phyloP scores from a whole-genome alignment of 176 grass and related monocot genomes.

The Otatea glauca region DNA sequence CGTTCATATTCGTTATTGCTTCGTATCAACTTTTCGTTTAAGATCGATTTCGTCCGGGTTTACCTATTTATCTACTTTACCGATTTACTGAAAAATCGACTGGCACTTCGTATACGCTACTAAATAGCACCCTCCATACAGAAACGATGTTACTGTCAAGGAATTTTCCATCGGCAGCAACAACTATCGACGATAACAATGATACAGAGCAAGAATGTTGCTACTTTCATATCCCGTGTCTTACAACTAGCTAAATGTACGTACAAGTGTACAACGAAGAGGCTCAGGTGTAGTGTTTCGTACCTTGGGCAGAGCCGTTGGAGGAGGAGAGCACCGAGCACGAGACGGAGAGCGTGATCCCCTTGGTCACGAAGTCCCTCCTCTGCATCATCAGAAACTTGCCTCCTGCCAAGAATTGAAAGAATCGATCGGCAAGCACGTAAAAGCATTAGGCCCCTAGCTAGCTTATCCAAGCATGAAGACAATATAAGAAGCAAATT shows the following conservation, averaged over 20 bases:
- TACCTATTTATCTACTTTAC: no score
- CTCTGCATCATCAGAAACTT: constrained; percentile 61
- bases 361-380: constrained; percentile 70
- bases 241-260: not conserved
- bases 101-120: no score
- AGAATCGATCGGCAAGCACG: not conserved
- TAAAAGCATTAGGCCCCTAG: no score
- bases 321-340: constrained; percentile 61
- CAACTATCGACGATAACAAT: not conserved
- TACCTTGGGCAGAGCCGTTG: constrained; percentile 55
- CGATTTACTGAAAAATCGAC: no score
- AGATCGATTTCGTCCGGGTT: no score
- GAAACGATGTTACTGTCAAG: no score
- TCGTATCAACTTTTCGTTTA: no score
- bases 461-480: no score
- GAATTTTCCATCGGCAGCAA: no score
- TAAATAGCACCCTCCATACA: no score
- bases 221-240: not conserved
- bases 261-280: no score
- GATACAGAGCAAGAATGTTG: not conserved
- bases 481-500: not conserved
- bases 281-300: not conserved
- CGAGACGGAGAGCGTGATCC: constrained; percentile 68
- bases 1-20: no score
- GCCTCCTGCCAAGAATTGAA: constrained; percentile 28